Evolutionary conservation across 2,329 filamentous ascomycete species (phyloP).

Genomic region (Diatrype stigma): DNA sequence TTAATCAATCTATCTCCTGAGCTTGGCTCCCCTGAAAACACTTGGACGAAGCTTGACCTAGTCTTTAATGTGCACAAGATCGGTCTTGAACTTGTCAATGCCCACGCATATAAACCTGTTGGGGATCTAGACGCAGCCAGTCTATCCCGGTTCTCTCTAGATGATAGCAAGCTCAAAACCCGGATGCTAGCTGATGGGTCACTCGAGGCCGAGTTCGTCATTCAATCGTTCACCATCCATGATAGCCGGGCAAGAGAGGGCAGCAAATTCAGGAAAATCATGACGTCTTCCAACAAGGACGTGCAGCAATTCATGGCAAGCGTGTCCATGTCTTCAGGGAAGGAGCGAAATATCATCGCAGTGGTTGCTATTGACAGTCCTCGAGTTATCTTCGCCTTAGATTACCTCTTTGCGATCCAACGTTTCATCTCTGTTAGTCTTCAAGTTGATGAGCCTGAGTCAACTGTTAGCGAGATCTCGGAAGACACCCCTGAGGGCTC

Average conservation of each 20-base stretch:
- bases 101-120: conserved; percentile 71
- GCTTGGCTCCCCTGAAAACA: conserved; percentile 61
- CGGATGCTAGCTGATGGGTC: conserved; percentile 90
- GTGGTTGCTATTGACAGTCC: conserved; percentile 94
- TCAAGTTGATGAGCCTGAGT: conserved; percentile 55
- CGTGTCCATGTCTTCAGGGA: conserved; percentile 83
- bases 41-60: conserved; percentile 91
- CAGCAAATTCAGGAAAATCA: conserved; percentile 97
- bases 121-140: conserved; percentile 74
- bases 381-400: conserved; percentile 87
- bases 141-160: conserved; percentile 88
- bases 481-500: conserved; percentile 56
- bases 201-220: conserved; percentile 86
- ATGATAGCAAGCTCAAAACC: conserved; percentile 87
- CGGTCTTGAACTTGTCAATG: conserved; percentile 81
- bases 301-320: conserved; percentile 99
- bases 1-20: conserved; percentile 63
- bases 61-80: conserved; percentile 86
- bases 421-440: conserved; percentile 73
- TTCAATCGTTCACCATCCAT: conserved; percentile 90
- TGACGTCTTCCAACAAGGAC: conserved; percentile 92
- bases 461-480: conserved; percentile 48
- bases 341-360: conserved; percentile 77
- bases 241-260: conserved; percentile 85
- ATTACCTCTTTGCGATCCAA: conserved; percentile 90